phyloP scores from a whole-genome alignment of 495 filamentous ascomycete species.

The Geoglossum glabrum region DNA sequence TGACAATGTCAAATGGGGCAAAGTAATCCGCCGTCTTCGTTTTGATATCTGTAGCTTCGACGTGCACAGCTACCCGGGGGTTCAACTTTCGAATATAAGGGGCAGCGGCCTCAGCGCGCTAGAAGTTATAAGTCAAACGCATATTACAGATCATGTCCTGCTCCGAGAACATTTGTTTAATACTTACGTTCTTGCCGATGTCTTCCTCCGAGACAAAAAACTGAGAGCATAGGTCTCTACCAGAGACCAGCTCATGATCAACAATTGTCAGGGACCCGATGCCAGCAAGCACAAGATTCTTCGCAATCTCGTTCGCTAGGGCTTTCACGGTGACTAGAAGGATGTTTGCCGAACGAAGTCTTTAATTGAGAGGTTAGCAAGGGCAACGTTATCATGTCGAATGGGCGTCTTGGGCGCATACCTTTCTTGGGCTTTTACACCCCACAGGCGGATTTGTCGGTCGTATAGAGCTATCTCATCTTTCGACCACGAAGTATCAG shows the following conservation, averaged over 20 bases:
- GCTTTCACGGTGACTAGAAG: constrained; percentile 75
- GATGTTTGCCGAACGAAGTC: constrained; percentile 76
- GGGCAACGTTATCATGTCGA: neutral
- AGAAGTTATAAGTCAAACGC: neutral
- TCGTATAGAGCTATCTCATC: constrained; percentile 98
- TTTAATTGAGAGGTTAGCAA: constrained; percentile 14
- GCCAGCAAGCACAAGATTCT: constrained; percentile 91
- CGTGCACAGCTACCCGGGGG: constrained; percentile 60
- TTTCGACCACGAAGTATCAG: constrained; percentile 16
- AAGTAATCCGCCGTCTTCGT: constrained; percentile 51
- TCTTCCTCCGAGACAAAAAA: constrained; percentile 63
- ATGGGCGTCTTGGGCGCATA: constrained; percentile 14
- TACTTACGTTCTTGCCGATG: constrained; percentile 53
- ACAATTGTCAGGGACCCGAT: constrained; percentile 81
- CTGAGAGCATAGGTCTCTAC: constrained; percentile 68
- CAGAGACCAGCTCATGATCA: constrained; percentile 57
- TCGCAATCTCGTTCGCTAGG: constrained; percentile 87
- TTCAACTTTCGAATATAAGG: constrained; percentile 66
- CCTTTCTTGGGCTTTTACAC: constrained; percentile 78
- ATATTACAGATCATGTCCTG: neutral
- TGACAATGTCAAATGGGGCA: constrained; percentile 59
- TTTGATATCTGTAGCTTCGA: constrained; percentile 43
- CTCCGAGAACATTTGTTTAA: neutral
- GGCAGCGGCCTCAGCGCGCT: constrained; percentile 70
- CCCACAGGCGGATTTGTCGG: constrained; percentile 96